Evolutionary conservation across 2,329 filamentous ascomycete genomes (phyloP), one percentile per base, ranked within the genome.

Genomic region (Fusarium verrucosum): DNA sequence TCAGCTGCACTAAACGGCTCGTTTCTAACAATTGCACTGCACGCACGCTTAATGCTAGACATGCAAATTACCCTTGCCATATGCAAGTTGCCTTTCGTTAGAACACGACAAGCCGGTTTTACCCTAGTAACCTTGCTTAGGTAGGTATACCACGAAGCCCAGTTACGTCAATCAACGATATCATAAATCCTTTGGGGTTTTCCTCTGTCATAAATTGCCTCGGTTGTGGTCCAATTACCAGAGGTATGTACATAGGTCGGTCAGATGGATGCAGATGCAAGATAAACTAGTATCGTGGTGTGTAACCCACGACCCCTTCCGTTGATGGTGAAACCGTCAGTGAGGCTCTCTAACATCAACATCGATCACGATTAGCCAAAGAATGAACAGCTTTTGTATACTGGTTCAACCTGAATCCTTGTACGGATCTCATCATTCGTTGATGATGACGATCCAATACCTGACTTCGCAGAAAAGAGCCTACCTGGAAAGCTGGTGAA

Each of bases 381-480:
- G 26, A 40, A 41, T n/a, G 20, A 25, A 10, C 54, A 42, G 38
- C 40, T 38, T n/a, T 19, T 20, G n/a, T 30, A 17, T n/a, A n/a
- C 32, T 22, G 22, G 7, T 19, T 42, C 46, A 32, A 50, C 50
- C 56, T 28, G 3, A 40, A 54, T 37, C 62, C 62, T 43, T 65
- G 54, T 14, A 40, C 30, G 14, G 8, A 32, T 20, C 32, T 50
- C 32, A 22, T 26, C 28, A 20, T 33, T 28, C 49, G 36, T 36
- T 14, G 35, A n/a, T 45, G n/a, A 36, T 37, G 56, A 44, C 44
- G 50, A 62, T 62, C 57, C 41, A 30, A 46, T 62, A 57, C 36
- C 36, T 40, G 57, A 46, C 14, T 17, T 45, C 44, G 20, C 26
- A 49, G 8, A 26, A 43, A 45, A 44, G 22, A 30, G 44, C 14